Evolutionary conservation across 2,329 filamentous ascomycete genomes (phyloP), one percentile per base, ranked within the genome.

Genomic region (Akanthomyces uredinophilus): DNA sequence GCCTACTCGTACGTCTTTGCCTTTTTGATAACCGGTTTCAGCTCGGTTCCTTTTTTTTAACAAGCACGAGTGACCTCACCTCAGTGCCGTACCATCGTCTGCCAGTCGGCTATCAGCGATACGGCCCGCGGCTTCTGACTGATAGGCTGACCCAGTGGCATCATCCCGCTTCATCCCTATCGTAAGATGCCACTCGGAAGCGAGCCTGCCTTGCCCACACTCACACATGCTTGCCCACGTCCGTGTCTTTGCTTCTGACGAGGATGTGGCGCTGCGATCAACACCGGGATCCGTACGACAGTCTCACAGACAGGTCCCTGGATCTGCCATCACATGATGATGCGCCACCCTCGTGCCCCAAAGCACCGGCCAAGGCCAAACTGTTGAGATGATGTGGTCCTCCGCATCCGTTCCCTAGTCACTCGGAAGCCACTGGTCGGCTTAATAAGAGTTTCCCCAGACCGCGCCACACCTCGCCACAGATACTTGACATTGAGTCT

Each of bases 291-390:
- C 29, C 13, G 18, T 47, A 32, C 37, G 20, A 35, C 32, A 35
- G 10, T 29, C 32, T 10, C 43, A 18, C 41, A 5, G 27, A 39
- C 20, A 24, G 53, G 55, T 55, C 50, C 59, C 50, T 61, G 43
- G 27, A 60, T 47, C 43, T 39, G 8, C 50, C 32, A 61, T 61
- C 59, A 61, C 50, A 61, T 61, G 56, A 51, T 59, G 57, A 24
- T 44, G 54, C 62, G 64, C 62, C 64, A 60, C 64, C 54, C 47
- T 62, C 58, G 53, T 65, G 54, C 49, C 53, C 51, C 49, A 41
- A 35, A 35, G 46, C 46, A 43, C 13, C 29, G 22, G 37, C 32
- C 47, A 62, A 43, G 43, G 18, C 37, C 32, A 52, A 60, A 60
- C 27, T 53, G 57, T 60, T 60, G 57, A 53, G 57, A 60, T 35